A percentile compares a stretch with the other conserved stretches of the same genome.
Conservation (phyloP, 2,329 filamentous ascomycete genomes). For the Apiospora rasikravindrae region DNA sequence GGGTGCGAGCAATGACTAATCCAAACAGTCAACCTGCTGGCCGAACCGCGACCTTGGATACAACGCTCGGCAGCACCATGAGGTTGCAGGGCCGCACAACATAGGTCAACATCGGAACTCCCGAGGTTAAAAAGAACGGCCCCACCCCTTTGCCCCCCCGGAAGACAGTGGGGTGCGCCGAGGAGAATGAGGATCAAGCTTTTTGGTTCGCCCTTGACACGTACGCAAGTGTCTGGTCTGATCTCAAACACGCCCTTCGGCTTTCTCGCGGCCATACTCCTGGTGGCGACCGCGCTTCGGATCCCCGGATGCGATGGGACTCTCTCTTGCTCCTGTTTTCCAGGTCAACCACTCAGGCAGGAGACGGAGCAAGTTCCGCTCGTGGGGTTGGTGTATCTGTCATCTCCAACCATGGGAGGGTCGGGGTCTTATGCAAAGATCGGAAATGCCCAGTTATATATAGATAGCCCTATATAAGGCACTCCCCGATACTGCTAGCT, state of each 20-base stretch:
- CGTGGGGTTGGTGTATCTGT: not conserved
- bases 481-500: not conserved
- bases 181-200: not conserved
- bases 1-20: not conserved
- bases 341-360: not conserved
- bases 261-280: not conserved
- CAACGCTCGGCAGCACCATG: not conserved
- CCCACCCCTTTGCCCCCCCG: not conserved
- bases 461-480: not conserved
- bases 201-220: slow-evolving; percentile 6
- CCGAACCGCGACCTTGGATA: not conserved
- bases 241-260: not conserved
- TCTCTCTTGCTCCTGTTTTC: not conserved
- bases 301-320: not conserved
- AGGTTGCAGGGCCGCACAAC: not conserved
- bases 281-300: not conserved
- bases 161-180: not conserved
- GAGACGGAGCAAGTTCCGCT: not conserved
- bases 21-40: not conserved
- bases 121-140: not conserved
- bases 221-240: not conserved
- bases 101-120: not conserved
- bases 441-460: not conserved
- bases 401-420: not conserved
- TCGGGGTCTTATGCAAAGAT: too few species aligned